Base-by-base conservation (phyloP, 2,329 filamentous ascomycete species). In the Cladosporium colombiae region DNA sequence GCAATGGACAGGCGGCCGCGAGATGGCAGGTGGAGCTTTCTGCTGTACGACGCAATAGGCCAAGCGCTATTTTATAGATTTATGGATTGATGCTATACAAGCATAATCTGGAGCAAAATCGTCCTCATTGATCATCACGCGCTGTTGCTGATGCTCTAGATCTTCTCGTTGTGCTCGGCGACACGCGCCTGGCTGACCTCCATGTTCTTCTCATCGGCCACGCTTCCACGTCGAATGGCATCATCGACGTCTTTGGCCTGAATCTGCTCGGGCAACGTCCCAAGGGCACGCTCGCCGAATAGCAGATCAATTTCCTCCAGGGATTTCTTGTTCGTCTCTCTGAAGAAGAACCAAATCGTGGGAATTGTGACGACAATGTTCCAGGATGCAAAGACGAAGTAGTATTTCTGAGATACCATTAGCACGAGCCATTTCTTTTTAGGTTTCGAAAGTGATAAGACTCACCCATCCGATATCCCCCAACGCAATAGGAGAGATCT, bases 261-360 rank as follows among this genome's bases (percentile, higher is more conserved):
- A 52, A 83, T 69, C 65, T 82, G 76, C 44, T 82, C 78, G 0
- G 82, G 80, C 57, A 84, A 69, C 1, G 77, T 79, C 13, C 82
- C 82, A n/a, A 81, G 68, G 2, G 81, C 82, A 13, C 81, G 75
- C 52, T 84, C 84, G 0, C 83, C 84, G 72, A 87, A 87, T 2
- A 87, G 76, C 27, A 84, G 70, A 69, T 86, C 84, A 66, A 88
- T 87, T 69, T 87, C 85, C 70, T 88, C 86, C 0, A 88, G 76
- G 3, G 78, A 80, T 40, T 84, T 76, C 11, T 83, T 79, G 70
- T 83, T 85, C 0, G 84, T 85, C 75, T 86, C 83, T 44, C 78
- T 82, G 73, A 87, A 86, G 64, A 84, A 75, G 65, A 85, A 80
- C 68, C 75, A 82, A 64, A 88, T 81, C 0, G 81, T 80, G 1